Evolutionary conservation across 805 yeast genomes (phyloP).

Genomic region (Cyberlindnera euphorbiae): DNA sequence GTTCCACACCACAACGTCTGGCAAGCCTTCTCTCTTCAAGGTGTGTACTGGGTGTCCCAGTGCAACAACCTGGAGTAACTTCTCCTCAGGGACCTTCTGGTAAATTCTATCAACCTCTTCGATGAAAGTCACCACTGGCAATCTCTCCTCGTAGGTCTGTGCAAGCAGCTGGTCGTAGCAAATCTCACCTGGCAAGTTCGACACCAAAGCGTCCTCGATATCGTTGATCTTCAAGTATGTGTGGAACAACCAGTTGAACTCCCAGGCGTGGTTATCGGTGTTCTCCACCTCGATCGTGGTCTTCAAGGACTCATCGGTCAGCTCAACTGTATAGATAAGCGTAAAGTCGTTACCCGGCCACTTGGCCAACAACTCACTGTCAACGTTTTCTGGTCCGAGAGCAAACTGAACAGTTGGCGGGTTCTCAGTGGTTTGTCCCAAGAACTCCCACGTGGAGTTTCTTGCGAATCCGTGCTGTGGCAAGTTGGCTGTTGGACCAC

Average conservation of each 20-base stretch:
- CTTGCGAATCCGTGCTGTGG: conserved; percentile 98
- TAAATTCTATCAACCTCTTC: conserved; percentile 87
- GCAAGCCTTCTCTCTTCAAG: conserved; percentile 56
- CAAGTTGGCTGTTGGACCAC: conserved; percentile 54
- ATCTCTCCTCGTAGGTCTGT: conserved; percentile 58
- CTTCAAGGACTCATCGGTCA: conserved; percentile 52
- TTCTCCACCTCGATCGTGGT: conserved; percentile 77
- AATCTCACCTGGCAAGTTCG: conserved; percentile 67
- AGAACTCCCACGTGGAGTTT: conserved; percentile 85
- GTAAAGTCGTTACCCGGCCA: conserved; percentile 66
- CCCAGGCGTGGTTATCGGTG: conserved; percentile 57
- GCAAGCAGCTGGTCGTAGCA: conserved; percentile 74
- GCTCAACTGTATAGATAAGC: conserved; percentile 60
- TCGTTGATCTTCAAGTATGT: conserved; percentile 77
- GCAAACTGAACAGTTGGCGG: conserved; percentile 89
- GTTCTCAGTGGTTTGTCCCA: conserved; percentile 70
- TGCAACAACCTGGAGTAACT: conserved; percentile 62
- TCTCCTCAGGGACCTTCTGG: conserved; percentile 49
- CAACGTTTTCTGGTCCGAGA: conserved; percentile 78
- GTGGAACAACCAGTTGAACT: conserved; percentile 94
- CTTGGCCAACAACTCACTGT: conserved; percentile 58
- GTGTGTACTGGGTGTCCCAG: conserved; percentile 69
- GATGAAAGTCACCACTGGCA: conserved; percentile 62
- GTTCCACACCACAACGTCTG: conserved; percentile 89
- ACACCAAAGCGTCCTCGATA: conserved; percentile 70